phyloP scores from a whole-genome alignment of 1,139 yeast species.

The Diutina mesorugosa region DNA sequence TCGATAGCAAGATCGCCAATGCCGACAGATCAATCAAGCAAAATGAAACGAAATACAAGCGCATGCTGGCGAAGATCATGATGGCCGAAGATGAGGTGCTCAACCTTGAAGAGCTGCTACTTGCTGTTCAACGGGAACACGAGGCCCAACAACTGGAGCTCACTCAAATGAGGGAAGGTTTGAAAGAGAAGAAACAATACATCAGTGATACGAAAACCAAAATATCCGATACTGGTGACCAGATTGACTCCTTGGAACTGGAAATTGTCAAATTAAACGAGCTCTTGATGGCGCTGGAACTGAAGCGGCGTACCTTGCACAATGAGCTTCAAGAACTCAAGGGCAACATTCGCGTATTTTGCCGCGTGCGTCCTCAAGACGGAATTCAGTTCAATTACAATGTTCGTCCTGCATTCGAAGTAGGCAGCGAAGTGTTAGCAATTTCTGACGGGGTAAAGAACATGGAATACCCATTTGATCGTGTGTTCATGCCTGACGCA shows the following conservation, averaged over 20 bases:
- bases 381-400: neutral
- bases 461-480: constrained; percentile 39
- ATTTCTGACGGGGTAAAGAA: neutral
- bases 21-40: constrained; percentile 3
- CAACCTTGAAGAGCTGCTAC: neutral
- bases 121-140: neutral
- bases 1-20: constrained; percentile 7
- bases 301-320: constrained; percentile 51
- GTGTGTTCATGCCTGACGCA: constrained; percentile 46
- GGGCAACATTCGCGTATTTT: constrained; percentile 86
- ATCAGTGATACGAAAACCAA: neutral
- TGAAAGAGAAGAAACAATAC: neutral
- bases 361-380: constrained; percentile 61
- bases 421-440: neutral
- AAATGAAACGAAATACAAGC: constrained; percentile 6
- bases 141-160: constrained; percentile 2
- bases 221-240: neutral
- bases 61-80: constrained; percentile 3
- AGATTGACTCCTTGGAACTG: neutral
- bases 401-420: neutral
- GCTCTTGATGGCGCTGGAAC: constrained; percentile 11
- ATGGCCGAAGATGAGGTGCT: neutral
- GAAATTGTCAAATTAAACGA: neutral
- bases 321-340: constrained; percentile 72
- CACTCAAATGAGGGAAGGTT: neutral